Evolutionary conservation across 495 filamentous ascomycete genomes (phyloP), one percentile per base, ranked within the genome.

Genomic region (Saxophila tyrrhenica): DNA sequence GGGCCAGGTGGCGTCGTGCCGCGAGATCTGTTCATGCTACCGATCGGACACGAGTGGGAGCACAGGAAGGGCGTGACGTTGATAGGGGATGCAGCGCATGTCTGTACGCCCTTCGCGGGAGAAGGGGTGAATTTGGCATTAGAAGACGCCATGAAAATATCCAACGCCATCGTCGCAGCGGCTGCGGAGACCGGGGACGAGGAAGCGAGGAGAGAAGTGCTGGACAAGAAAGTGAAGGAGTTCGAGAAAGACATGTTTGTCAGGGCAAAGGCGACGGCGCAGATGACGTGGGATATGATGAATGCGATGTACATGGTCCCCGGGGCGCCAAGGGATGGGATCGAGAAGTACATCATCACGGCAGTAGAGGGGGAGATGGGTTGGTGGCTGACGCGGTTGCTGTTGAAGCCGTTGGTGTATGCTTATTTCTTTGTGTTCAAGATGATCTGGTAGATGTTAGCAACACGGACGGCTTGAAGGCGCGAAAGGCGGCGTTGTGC

Each of bases 91-190:
- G 77, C 81, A 3, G 80, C 81, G 8, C 78, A 84, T 59, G 54
- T 82, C 2, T 81, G 80, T 78, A 75, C 73, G 2, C 79, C 79
- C 0, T 81, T 77, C 58, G 77, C 75, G 0, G 81, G 81, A n/a
- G 77, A 76, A 19, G 80, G 81, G 1, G 78, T 82, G 20, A 82
- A 84, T 52, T 55, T 77, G 1, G 79, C 77, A 0, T 71, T 84
- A 65, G 65, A 69, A 46, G 81, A 86, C 60, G 73, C 79, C 13
- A 53, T 80, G 65, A 64, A 78, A 49, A 67, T 84, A 59, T 24
- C 58, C n/a, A 0, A 48, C 1, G 58, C 58, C 19, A 60, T 60
- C 48, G 15, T 56, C 3, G 39, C 52, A 11, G 52, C 58, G 19
- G 53, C 58, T 29, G 15, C 48, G 19, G 7, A 24, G 1, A 2